Conservation (phyloP, 257 asterid species). For the Gentiana macrophylla region DNA sequence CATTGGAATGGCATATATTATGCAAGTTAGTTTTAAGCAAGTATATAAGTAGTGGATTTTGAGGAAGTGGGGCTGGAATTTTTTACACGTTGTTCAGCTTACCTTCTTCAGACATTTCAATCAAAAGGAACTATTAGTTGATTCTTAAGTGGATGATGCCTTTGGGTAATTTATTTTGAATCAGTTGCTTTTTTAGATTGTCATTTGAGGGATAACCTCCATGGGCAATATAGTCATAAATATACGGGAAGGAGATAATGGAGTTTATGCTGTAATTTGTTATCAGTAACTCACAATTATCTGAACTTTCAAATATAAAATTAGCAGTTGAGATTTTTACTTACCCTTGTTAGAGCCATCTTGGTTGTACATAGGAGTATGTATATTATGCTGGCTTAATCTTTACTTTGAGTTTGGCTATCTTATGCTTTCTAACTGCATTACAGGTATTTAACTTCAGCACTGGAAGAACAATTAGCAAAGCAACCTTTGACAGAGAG, state of each 20-base stretch:
- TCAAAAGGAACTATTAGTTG: too few relatives aligned
- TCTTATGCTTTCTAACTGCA: slow-evolving; percentile 13
- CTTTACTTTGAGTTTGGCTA: slow-evolving; percentile 9
- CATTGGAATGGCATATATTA: too few relatives aligned
- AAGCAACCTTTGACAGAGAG: slow-evolving; percentile 53
- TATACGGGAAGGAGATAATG: too few relatives aligned
- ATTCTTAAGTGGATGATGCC: too few relatives aligned
- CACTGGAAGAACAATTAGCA: slow-evolving; percentile 80
- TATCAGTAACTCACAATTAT: not conserved
- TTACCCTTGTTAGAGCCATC: not conserved
- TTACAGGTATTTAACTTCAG: slow-evolving; percentile 90
- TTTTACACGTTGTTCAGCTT: too few relatives aligned
- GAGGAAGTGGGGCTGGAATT: not conserved
- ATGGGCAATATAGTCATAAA: too few relatives aligned
- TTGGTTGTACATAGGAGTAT: not conserved
- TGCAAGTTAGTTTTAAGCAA: too few relatives aligned
- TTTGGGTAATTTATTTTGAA: too few relatives aligned
- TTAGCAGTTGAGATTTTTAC: too few relatives aligned
- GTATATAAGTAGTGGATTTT: not conserved
- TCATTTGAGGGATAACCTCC: too few relatives aligned
- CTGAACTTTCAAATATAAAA: not conserved
- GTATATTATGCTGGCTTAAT: not conserved
- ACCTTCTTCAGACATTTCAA: too few relatives aligned
- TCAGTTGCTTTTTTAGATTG: too few relatives aligned
- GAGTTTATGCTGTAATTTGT: not conserved